These are phyloP conservation scores for Phytopythium montanum DNA, from an alignment of 352 stramenopile species.

Conservation along the genomic window DNA sequence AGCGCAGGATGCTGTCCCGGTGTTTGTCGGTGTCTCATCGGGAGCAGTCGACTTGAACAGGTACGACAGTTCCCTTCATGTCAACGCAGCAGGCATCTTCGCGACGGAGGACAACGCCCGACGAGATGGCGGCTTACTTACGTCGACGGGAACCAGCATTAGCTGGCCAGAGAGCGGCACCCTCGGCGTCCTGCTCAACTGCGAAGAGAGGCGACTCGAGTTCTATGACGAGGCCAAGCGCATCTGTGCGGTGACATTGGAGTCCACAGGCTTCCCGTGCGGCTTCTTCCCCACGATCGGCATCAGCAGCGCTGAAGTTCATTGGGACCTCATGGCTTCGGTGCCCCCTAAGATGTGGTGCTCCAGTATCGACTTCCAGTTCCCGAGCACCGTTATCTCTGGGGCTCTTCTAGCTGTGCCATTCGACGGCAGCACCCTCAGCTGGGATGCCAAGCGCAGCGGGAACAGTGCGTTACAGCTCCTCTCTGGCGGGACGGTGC, in stretches of 20 bases:
- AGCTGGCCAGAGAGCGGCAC: conserved; percentile 10
- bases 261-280: conserved; percentile 12
- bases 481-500: conserved; percentile 39
- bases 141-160: conserved; percentile 6
- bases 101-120: not conserved
- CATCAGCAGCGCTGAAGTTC: conserved; percentile 50
- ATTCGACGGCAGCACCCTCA: conserved; percentile 54
- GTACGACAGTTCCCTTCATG: conserved; percentile 5
- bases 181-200: conserved; percentile 61
- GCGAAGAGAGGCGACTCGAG: conserved; percentile 57
- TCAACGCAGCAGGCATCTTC: not conserved
- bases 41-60: conserved; percentile 60
- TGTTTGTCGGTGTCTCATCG: conserved; percentile 70
- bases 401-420: conserved; percentile 57
- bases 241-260: conserved; percentile 29
- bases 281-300: conserved; percentile 58
- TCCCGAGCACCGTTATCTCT: conserved; percentile 53
- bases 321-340: conserved; percentile 54
- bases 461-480: conserved; percentile 41
- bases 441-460: conserved; percentile 60
- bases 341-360: conserved; percentile 67
- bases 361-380: conserved; percentile 41
- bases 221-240: conserved; percentile 45
- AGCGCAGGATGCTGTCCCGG: conserved; percentile 38
- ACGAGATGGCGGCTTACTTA: not conserved